Conservation (phyloP, 2,329 filamentous ascomycete genomes). For the Cercospora sp. region DNA sequence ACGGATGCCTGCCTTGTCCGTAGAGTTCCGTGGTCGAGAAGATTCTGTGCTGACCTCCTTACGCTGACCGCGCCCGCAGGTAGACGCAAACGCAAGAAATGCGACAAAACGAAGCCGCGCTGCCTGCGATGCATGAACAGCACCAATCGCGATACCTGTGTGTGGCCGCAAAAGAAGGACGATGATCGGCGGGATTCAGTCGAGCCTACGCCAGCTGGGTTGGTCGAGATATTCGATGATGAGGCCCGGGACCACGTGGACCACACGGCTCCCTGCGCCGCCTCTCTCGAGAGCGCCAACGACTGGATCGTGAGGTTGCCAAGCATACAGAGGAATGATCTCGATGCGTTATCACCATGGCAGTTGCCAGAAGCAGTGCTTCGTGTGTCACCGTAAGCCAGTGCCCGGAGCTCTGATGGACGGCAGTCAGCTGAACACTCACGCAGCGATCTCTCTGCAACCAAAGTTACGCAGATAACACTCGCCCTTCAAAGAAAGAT, state of each 20-base stretch:
- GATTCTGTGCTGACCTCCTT: neutral
- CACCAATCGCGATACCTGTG: conserved; percentile 20
- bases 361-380: conserved; percentile 9
- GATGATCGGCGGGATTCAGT: neutral
- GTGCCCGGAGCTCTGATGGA: neutral
- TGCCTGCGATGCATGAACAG: conserved; percentile 28
- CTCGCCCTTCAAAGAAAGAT: conserved; percentile 21
- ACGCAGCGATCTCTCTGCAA: conserved; percentile 15
- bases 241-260: neutral
- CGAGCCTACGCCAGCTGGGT: neutral
- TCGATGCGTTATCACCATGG: conserved; percentile 5
- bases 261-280: neutral
- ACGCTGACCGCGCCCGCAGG: conserved; percentile 16
- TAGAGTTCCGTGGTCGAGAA: neutral
- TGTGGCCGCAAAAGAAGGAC: conserved; percentile 14
- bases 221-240: neutral
- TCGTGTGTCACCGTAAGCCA: conserved; percentile 18
- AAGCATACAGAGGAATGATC: conserved; percentile 1
- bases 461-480: conserved; percentile 14
- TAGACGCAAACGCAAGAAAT: conserved; percentile 29
- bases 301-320: neutral
- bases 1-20: conserved; percentile 27
- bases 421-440: neutral
- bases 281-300: neutral
- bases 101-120: conserved; percentile 21